Evolutionary conservation across 2,329 filamentous ascomycete genomes (phyloP), one percentile per base, ranked within the genome.

Genomic region (Aquanectria penicillioides): DNA sequence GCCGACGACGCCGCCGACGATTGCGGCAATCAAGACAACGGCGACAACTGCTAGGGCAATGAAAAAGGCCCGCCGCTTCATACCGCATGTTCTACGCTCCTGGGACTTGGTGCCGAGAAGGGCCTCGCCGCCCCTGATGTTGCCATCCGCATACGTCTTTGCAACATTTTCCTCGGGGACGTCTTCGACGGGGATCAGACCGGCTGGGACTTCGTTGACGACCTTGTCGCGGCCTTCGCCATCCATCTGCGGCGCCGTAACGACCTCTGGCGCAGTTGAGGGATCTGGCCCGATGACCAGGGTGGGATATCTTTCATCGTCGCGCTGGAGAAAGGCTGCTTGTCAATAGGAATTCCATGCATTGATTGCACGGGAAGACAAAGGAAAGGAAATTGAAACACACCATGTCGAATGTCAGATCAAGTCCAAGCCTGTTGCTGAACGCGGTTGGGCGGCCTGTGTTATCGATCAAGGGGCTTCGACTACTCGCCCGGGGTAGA

Each of bases 231-330:
- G 53, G 6, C 61, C 62, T 13, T 61, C 17, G 11, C 34, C 11
- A 20, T 61, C 62, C 4, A 47, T 7, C 3, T 37, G 38, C 6
- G 25, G 23, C 6, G n/a, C 17, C 2, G 51, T 20, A 4, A 13
- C 20, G 10, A 51, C 63, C 50, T 59, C 58, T 22, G 61, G 55
- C 11, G 55, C 47, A 9, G 37, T 26, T 2, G 31, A 15, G 15
- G 25, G 38, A 20, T 51, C 38, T 12, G 29, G 48, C 26, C 46
- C 40, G 13, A 38, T 33, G 25, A 61, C 57, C 22, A 61, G 50
- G 9, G 48, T 65, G 6, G 62, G 62, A 57, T 65, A 65, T 40
- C 54, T 55, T 50, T 65, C 62, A 41, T 65, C 62, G 37, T 63
- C 62, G 26, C 57, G 62, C 62, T 65, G 43, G 20, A 17, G 31